Evolutionary conservation across 352 stramenopile species (phyloP), one percentile per base, ranked within the genome.

Genomic region (Phytopythium ostracodes): DNA sequence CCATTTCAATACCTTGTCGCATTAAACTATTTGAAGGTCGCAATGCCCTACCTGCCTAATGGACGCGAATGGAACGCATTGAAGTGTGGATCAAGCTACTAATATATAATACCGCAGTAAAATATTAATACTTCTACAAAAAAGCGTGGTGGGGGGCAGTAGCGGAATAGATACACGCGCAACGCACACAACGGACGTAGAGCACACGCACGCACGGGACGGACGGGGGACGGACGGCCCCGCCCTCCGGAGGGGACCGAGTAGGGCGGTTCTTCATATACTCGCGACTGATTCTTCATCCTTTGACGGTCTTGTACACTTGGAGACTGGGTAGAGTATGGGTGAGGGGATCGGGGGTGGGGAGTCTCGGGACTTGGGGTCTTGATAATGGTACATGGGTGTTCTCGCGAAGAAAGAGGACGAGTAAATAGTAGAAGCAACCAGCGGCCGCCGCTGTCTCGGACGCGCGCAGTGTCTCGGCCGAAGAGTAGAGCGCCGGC

Each of bases 61-160:
- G n/a, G 29, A 33, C 29, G 7, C 29, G 29, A 7, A 33, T 7
- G 29, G 29, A 33, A 33, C 29, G 29, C 29, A 33, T 3, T 3
- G 29, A 33, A 7, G 22, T 29, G 22, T 33, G 24, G 22, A 24
- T 33, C 22, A 53, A 64, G 69, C 43, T 74, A 74, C 60, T 72
- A 72, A 60, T 73, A 73, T 73, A 77, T 77, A 72, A 61, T 72
- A 65, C 53, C 36, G 47, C 67, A 27, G 64, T 77, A 77, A 60
- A 25, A 63, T 77, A 77, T 60, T 60, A 60, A 59, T 68, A 71
- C 65, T 80, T 78, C 69, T 83, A 83, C 74, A 83, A 79, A 70
- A 78, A 73, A 65, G 54, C 47, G 17, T 36, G 36, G 33, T 1
- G 65, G 59, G 44, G 43, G 8, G 43, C 0, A 29, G 43, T 50